Conservation (phyloP, 805 yeast species). For the Wickerhamomyces bovis region DNA sequence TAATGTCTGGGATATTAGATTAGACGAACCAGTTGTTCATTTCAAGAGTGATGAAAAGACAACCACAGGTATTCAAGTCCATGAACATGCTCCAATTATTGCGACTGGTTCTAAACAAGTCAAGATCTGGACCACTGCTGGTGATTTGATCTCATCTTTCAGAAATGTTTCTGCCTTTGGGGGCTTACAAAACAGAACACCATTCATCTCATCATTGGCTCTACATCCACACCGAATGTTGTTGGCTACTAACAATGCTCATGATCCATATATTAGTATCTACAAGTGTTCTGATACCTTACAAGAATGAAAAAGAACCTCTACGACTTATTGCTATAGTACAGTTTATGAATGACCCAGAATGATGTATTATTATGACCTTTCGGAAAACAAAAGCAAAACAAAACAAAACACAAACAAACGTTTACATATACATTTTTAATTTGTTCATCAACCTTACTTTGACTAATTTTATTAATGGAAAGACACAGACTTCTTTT, state of each 20-base stretch:
- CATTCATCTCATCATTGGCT: constrained; percentile 57
- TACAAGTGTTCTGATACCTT: constrained; percentile 42
- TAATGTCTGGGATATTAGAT: constrained; percentile 86
- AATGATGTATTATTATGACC: not conserved
- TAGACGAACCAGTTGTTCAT: constrained; percentile 59
- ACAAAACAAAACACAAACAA: too few relatives aligned
- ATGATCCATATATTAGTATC: constrained; percentile 64
- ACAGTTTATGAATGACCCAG: constrained; percentile 1
- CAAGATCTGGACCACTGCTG: constrained; percentile 81
- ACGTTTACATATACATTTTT: not conserved
- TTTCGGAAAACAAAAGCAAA: too few relatives aligned
- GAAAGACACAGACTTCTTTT: constrained; percentile 43
- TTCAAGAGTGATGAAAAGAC: constrained; percentile 47
- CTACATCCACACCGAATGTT: constrained; percentile 95
- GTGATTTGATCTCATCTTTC: constrained; percentile 62
- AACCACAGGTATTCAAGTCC: constrained; percentile 69
- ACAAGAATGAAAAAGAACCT: not conserved
- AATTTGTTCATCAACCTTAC: not conserved
- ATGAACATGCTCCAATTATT: constrained; percentile 94
- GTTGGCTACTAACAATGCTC: constrained; percentile 78
- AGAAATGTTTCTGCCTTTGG: constrained; percentile 35
- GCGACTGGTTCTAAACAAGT: constrained; percentile 81
- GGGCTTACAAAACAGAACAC: constrained; percentile 23
- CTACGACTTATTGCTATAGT: not conserved
- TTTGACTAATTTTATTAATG: constrained; percentile 26